Evolutionary conservation across 2,329 filamentous ascomycete species (phyloP).

Genomic region (Sclerotinia sclerotiorum): DNA sequence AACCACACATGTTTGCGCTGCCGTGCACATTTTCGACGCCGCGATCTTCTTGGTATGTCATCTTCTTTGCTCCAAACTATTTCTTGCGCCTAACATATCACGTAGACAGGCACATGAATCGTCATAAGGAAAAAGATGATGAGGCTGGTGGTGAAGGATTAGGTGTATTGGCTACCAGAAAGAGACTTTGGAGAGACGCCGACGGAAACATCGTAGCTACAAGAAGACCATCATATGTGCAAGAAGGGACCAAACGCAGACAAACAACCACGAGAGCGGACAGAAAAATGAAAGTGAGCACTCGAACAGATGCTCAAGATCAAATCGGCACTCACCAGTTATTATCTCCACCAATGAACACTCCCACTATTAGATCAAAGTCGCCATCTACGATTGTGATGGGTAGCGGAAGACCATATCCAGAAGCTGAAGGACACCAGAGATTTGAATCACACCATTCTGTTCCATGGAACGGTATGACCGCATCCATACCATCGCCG

Average conservation of each 20-base stretch:
- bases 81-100: constrained; percentile 20
- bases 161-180: constrained; percentile 49
- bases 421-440: constrained; percentile 14
- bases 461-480: constrained; percentile 30
- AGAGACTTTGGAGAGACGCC: constrained; percentile 51
- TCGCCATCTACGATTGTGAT: constrained; percentile 34
- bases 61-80: neutral
- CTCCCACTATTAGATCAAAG: constrained; percentile 32
- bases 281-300: constrained; percentile 23
- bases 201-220: constrained; percentile 50
- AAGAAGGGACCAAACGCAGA: constrained; percentile 34
- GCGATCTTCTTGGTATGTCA: constrained; percentile 53
- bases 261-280: constrained; percentile 31
- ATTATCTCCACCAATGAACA: constrained; percentile 25
- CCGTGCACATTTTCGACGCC: constrained; percentile 55
- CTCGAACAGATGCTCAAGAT: constrained; percentile 7
- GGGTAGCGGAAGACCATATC: constrained; percentile 26
- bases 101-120: constrained; percentile 52
- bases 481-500: constrained; percentile 34
- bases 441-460: constrained; percentile 26
- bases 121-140: constrained; percentile 50
- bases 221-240: constrained; percentile 39
- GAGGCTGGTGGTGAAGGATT: constrained; percentile 50
- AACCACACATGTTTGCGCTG: constrained; percentile 55
- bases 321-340: constrained; percentile 18